Conservation (phyloP, 768 basidiomycete species). For the Mycena capillaripes region DNA sequence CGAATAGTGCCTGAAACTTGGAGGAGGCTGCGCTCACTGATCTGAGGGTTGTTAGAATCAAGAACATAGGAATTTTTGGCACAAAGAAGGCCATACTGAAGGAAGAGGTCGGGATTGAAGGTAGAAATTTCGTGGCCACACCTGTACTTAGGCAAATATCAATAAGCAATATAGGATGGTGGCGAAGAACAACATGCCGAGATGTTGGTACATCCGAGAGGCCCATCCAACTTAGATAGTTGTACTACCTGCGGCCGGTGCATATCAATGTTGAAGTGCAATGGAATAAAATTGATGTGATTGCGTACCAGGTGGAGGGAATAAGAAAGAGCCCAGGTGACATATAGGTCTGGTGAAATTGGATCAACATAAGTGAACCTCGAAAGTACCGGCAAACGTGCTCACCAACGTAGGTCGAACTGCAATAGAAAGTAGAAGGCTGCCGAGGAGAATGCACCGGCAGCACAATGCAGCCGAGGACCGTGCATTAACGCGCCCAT, state of each 20-base stretch:
- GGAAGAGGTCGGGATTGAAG: not conserved
- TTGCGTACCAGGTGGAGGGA: not conserved
- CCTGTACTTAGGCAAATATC: not conserved
- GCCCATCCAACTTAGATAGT: not conserved
- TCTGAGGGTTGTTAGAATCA: no score
- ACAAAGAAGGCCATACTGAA: not conserved
- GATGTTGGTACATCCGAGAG: not conserved
- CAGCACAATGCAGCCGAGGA: not conserved
- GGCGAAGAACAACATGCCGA: not conserved
- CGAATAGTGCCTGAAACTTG: no score
- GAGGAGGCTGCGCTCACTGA: no score
- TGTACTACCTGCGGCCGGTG: not conserved
- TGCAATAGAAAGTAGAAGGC: not conserved
- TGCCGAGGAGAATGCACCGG: not conserved
- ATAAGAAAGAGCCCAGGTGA: not conserved
- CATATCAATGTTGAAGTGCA: not conserved
- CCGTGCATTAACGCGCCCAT: not conserved
- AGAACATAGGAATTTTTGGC: no score
- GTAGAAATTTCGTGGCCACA: not conserved
- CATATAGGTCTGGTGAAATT: not conserved
- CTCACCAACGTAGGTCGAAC: not conserved
- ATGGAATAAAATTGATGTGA: not conserved
- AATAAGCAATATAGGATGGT: not conserved
- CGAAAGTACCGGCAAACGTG: not conserved
- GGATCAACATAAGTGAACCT: not conserved